These are phyloP conservation scores for Kuraishia hungarica DNA, from an alignment of 805 yeast species.

Conservation along the genomic window DNA sequence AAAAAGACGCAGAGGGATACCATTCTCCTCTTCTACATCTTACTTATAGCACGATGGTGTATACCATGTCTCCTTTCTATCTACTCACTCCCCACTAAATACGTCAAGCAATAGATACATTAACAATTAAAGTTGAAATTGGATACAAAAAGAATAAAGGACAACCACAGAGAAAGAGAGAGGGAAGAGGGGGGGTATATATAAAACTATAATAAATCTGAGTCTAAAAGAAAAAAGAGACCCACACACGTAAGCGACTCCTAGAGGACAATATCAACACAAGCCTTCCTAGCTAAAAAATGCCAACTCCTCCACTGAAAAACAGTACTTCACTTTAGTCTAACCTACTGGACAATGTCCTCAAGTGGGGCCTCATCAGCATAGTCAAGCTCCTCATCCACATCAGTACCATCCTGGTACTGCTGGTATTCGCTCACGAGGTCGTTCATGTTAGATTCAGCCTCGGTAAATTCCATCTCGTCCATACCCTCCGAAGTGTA, in stretches of 20 bases:
- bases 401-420: slow-evolving; percentile 76
- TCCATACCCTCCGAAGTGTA: slow-evolving; percentile 96
- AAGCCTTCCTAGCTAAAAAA: not conserved
- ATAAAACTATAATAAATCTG: not conserved
- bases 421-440: slow-evolving; percentile 86
- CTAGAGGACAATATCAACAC: not conserved
- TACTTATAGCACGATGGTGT: no score
- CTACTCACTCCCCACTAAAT: no score
- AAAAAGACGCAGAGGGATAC: no score
- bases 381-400: slow-evolving; percentile 67
- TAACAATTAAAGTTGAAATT: not conserved
- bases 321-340: no score
- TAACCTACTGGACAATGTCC: slow-evolving; percentile 31
- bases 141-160: not conserved
- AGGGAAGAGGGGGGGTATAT: not conserved
- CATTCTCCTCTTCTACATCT: no score
- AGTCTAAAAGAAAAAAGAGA: not conserved
- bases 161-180: not conserved
- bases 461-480: slow-evolving; percentile 88
- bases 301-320: not conserved
- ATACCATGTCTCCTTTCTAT: not conserved
- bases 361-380: slow-evolving; percentile 58
- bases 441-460: slow-evolving; percentile 86
- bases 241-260: not conserved
- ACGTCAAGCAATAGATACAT: not conserved